A percentile compares a stretch with the other conserved stretches of the same genome.
Evolutionary conservation across 805 yeast species (phyloP).

Genomic region (Wickerhamiella parazyma): DNA sequence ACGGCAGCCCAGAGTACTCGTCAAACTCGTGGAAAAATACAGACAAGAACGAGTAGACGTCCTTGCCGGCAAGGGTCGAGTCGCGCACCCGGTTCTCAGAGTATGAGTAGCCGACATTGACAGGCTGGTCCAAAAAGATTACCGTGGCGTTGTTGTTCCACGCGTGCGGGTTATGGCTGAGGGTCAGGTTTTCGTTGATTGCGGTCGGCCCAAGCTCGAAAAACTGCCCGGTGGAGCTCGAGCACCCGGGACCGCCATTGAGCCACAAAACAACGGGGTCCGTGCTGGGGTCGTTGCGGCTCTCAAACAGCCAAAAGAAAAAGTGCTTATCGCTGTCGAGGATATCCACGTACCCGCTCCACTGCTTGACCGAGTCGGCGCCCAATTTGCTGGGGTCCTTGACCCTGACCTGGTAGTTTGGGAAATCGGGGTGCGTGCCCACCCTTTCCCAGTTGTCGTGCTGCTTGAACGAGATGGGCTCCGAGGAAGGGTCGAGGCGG

Average conservation of each 20-base stretch:
- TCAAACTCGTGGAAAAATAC: slow-evolving; percentile 84
- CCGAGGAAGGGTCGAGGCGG: not conserved
- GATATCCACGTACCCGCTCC: slow-evolving; percentile 62
- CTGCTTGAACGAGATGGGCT: not conserved
- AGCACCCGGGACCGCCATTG: slow-evolving; percentile 96
- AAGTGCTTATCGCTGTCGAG: slow-evolving; percentile 82
- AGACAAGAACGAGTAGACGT: slow-evolving; percentile 75
- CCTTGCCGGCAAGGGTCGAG: slow-evolving; percentile 60
- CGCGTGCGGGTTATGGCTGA: slow-evolving; percentile 70
- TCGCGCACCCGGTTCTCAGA: slow-evolving; percentile 22
- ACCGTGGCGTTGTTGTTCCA: slow-evolving; percentile 93
- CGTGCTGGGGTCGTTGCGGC: slow-evolving; percentile 67
- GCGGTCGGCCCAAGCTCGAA: slow-evolving; percentile 89
- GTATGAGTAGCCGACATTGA: slow-evolving; percentile 87
- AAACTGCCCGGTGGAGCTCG: slow-evolving; percentile 79
- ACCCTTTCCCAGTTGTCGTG: not conserved
- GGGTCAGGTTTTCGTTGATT: slow-evolving; percentile 52
- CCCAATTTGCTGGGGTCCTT: slow-evolving; percentile 56
- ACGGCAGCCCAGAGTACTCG: slow-evolving; percentile 42
- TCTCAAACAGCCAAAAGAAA: slow-evolving; percentile 85
- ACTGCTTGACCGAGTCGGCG: slow-evolving; percentile 67
- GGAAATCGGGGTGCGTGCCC: slow-evolving; percentile 11
- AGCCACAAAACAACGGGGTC: slow-evolving; percentile 86
- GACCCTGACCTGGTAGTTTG: slow-evolving; percentile 44
- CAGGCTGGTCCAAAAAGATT: slow-evolving; percentile 89